A percentile compares a stretch with the other conserved stretches of the same genome.
Conservation (phyloP, 192 early-diverging fungal genomes). For the Cladochytrium replicatum region DNA sequence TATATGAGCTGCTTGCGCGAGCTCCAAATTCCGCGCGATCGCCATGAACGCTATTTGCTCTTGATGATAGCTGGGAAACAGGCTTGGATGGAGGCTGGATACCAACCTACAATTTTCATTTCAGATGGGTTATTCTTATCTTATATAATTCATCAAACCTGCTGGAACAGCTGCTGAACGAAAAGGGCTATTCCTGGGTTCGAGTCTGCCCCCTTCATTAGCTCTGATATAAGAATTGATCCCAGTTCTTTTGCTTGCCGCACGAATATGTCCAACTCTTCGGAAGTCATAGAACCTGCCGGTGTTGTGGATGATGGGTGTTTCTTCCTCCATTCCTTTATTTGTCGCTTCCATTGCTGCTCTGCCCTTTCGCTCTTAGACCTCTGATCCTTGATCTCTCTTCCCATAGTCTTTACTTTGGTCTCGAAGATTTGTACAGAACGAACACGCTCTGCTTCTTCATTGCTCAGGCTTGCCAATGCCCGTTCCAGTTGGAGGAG, state of each 20-base stretch:
- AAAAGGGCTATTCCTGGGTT: slow-evolving; percentile 22
- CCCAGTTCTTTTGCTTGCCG: slow-evolving; percentile 37
- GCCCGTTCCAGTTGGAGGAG: slow-evolving; percentile 25
- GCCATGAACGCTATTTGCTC: slow-evolving; percentile 13
- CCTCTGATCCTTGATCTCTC: slow-evolving; percentile 37
- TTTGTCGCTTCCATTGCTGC: slow-evolving; percentile 13
- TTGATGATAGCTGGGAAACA: slow-evolving; percentile 30
- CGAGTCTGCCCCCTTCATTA: slow-evolving; percentile 24
- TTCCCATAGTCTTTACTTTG: slow-evolving; percentile 24
- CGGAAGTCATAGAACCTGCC: slow-evolving; percentile 6
- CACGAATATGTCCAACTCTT: slow-evolving; percentile 35
- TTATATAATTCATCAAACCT: slow-evolving; percentile 17
- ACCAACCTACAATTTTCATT: slow-evolving; percentile 8
- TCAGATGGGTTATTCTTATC: neutral
- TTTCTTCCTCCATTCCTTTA: slow-evolving; percentile 18
- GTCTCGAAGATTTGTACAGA: slow-evolving; percentile 29
- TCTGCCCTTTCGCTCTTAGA: slow-evolving; percentile 35
- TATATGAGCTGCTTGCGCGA: no score
- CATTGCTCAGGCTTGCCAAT: slow-evolving; percentile 13
- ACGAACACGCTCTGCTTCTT: slow-evolving; percentile 33
- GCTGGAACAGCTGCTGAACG: slow-evolving; percentile 24
- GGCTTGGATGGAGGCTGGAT: slow-evolving; percentile 33
- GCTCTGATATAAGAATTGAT: slow-evolving; percentile 28
- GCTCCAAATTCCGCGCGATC: slow-evolving; percentile 1
- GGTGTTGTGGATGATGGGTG: neutral